Base-by-base conservation (phyloP, 768 basidiomycete genomes). In the Suillus placidus region DNA sequence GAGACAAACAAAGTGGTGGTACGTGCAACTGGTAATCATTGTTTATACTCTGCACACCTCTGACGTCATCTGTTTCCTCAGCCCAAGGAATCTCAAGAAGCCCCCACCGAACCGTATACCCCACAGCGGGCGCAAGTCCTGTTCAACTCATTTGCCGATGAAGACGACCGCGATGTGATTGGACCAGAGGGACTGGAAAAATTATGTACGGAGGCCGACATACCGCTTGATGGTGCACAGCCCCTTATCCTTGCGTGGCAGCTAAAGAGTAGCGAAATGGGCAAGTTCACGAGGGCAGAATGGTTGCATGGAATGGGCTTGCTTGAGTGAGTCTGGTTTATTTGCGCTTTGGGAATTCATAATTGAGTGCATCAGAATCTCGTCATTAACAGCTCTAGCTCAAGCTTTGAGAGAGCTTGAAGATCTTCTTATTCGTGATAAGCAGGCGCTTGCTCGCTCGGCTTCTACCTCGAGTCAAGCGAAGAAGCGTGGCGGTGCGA, bases 221-320 rank as follows among this genome's bases (percentile, higher is more conserved):
- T 94, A 55, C 81, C 90, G 0, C 78, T 95, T 75, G 92, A 94
- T 23, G 90, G 92, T 37, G 81, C 88, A 7, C 77, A 86, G 67
- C 90, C 92, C 23, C 80, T 94, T 62, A 80, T 94, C 20, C 79
- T 94, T 16, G 85, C 91, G 30, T 94, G 93, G 93, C 88, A 90
- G 70, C 75, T 91, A 64, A 80, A 84, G 55, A 84, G 89, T 12
- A 80, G 82, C 65, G 91, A 93, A 71, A 88, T 94, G 88, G 90
- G 82, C 37, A 91, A 87, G 70, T 80, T 94, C 56, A 83, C 84
- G 52, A 84, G 81, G 75, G 81, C 84, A 9, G 91, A 92, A 71
- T 94, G 93, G 93, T 74, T 80, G n/a, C 80, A 81, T 64, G 89
- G 87, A 20, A 86, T 83, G 30, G 72, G 74, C 18, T 74, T 74